These are phyloP conservation scores for Yamadazyma scolyti DNA, from an alignment of 805 yeast species.

Conservation along the genomic window DNA sequence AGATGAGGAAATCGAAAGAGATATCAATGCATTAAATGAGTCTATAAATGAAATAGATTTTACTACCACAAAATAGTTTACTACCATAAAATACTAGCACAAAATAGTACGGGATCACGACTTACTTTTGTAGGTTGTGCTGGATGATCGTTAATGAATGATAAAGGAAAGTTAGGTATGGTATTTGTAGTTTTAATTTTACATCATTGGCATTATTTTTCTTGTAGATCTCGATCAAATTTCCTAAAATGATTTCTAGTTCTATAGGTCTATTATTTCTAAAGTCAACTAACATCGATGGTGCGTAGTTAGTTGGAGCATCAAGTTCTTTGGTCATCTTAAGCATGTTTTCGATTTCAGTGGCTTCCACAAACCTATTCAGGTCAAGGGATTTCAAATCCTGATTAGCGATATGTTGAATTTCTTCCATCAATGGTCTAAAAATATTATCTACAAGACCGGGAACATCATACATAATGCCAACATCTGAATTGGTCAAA, in stretches of 20 bases:
- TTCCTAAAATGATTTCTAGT: constrained; percentile 69
- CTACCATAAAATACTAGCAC: not conserved
- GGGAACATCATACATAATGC: constrained; percentile 32
- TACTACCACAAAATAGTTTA: constrained; percentile 5
- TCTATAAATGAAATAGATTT: constrained; percentile 7
- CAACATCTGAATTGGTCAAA: constrained; percentile 25
- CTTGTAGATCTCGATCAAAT: constrained; percentile 31
- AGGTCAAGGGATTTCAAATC: constrained; percentile 15
- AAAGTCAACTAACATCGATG: constrained; percentile 72
- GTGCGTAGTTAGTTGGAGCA: constrained; percentile 56
- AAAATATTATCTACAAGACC: constrained; percentile 18
- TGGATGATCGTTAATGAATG: constrained; percentile 16
- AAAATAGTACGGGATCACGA: too few species aligned
- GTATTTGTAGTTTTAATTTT: constrained; percentile 14
- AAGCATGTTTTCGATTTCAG: constrained; percentile 11
- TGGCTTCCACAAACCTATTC: constrained; percentile 13
- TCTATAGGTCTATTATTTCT: constrained; percentile 67
- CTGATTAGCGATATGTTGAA: constrained; percentile 16
- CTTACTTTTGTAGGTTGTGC: constrained; percentile 9
- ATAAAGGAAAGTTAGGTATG: constrained; percentile 20
- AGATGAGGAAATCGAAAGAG: constrained; percentile 1
- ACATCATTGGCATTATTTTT: constrained; percentile 10
- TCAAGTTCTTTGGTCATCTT: constrained; percentile 28
- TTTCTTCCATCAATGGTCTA: constrained; percentile 19
- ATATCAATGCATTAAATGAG: not conserved